Conservation (phyloP, 371 early-diverging fungal species). For the Capillidium rhysosporum region DNA sequence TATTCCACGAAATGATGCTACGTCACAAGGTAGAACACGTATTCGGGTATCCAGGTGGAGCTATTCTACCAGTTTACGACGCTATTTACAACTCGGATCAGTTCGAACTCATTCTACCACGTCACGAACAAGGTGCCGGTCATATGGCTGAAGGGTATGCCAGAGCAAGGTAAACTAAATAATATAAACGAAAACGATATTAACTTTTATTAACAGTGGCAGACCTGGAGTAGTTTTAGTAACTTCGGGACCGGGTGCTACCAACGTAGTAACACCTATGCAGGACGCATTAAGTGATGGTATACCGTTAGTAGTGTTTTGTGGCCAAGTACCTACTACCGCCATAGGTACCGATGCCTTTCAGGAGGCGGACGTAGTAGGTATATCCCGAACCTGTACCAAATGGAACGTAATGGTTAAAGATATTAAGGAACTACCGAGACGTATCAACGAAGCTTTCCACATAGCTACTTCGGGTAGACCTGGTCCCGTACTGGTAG, state of each 20-base stretch:
- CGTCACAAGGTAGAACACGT: constrained; percentile 77
- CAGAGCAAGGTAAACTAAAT: constrained; percentile 68
- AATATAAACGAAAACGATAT: constrained; percentile 5
- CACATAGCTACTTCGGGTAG: constrained; percentile 88
- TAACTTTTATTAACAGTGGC: constrained; percentile 26
- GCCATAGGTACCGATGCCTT: constrained; percentile 93
- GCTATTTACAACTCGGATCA: constrained; percentile 89
- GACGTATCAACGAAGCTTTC: constrained; percentile 93
- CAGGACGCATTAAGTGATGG: constrained; percentile 92
- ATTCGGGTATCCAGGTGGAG: constrained; percentile 96
- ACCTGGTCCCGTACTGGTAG: constrained; percentile 93
- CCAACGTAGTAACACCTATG: constrained; percentile 92
- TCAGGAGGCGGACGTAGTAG: constrained; percentile 93
- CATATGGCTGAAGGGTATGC: constrained; percentile 98
- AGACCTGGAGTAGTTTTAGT: constrained; percentile 90
- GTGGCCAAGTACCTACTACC: constrained; percentile 81
- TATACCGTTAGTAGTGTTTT: constrained; percentile 83
- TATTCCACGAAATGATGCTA: constrained; percentile 96
- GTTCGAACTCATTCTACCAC: constrained; percentile 84
- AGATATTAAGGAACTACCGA: constrained; percentile 83
- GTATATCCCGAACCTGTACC: constrained; percentile 88
- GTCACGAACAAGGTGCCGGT: constrained; percentile 96
- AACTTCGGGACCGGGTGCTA: constrained; percentile 95
- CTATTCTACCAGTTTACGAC: constrained; percentile 91
- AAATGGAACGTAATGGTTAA: constrained; percentile 95